Percentiles rank a stretch among this genome's conserved stretches.
phyloP scores from a whole-genome alignment of 2,329 filamentous ascomycete species.

The Trichoderma pleuroti region DNA sequence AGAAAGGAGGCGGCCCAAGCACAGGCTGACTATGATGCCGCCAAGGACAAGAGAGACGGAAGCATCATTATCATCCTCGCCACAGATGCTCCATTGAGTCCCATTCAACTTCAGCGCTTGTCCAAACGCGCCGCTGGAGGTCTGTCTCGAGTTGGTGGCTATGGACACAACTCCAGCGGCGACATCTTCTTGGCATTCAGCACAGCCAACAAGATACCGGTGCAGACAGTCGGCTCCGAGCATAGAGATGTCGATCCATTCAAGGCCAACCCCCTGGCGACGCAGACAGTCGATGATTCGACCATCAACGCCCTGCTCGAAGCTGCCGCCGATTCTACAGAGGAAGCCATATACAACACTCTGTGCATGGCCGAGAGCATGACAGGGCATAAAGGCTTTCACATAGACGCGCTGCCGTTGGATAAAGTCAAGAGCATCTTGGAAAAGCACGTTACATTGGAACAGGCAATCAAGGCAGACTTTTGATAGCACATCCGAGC shows the following conservation, averaged over 20 bases:
- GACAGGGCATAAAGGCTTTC: slow-evolving; percentile 49
- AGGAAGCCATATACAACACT: slow-evolving; percentile 64
- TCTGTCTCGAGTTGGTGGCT: slow-evolving; percentile 53
- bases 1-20: slow-evolving; percentile 26
- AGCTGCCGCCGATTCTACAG: slow-evolving; percentile 58
- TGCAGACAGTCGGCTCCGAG: slow-evolving; percentile 19
- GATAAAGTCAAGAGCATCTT: slow-evolving; percentile 45
- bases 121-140: slow-evolving; percentile 57
- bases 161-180: slow-evolving; percentile 55
- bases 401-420: slow-evolving; percentile 48
- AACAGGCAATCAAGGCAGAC: not conserved
- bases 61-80: slow-evolving; percentile 58
- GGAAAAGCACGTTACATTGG: slow-evolving; percentile 27
- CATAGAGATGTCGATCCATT: slow-evolving; percentile 37
- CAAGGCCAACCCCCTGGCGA: slow-evolving; percentile 34
- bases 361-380: slow-evolving; percentile 60
- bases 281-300: slow-evolving; percentile 47
- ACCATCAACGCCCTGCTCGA: slow-evolving; percentile 61
- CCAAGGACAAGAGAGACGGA: slow-evolving; percentile 53
- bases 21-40: slow-evolving; percentile 34
- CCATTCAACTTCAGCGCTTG: slow-evolving; percentile 52
- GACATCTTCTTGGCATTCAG: slow-evolving; percentile 63
- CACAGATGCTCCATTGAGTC: slow-evolving; percentile 56
- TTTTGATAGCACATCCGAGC: not conserved
- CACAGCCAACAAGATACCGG: slow-evolving; percentile 46